Conservation (phyloP, 2,329 filamentous ascomycete species). For the Hypomyces rosellus region DNA sequence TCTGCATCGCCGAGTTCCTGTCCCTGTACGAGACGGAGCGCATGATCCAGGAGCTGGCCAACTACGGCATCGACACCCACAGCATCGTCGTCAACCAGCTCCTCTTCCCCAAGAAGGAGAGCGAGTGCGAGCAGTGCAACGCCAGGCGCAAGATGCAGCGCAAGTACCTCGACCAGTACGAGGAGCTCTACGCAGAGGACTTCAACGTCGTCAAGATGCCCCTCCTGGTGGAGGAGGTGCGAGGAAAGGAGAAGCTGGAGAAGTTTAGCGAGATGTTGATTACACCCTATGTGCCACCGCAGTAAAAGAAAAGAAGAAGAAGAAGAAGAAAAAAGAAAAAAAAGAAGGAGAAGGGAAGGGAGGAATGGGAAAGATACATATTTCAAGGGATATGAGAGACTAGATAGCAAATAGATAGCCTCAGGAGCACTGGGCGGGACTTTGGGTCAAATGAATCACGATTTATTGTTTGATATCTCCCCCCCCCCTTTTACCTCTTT, state of each 20-base stretch:
- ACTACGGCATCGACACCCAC: conserved; percentile 93
- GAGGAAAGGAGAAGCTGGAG: conserved; percentile 89
- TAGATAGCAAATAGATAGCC: too few relatives aligned
- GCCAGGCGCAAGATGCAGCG: conserved; percentile 96
- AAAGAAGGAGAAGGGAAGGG: too few relatives aligned
- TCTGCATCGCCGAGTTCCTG: conserved; percentile 96
- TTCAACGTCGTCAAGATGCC: conserved; percentile 99
- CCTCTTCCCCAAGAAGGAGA: conserved; percentile 80
- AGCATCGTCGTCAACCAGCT: conserved; percentile 98
- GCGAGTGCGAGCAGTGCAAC: conserved; percentile 90
- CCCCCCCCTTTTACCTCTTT: too few relatives aligned
- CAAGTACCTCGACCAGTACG: conserved; percentile 98
- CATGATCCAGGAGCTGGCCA: conserved; percentile 96
- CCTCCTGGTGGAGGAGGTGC: conserved; percentile 86
- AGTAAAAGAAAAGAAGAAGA: conserved; percentile 20
- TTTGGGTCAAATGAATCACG: too few relatives aligned
- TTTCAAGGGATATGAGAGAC: background rate
- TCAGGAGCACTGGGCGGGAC: too few relatives aligned
- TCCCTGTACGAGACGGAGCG: conserved; percentile 97
- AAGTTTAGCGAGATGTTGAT: conserved; percentile 84
- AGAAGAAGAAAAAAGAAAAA: background rate
- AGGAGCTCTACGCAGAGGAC: conserved; percentile 89
- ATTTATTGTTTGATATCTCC: too few relatives aligned
- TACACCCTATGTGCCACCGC: conserved; percentile 65
- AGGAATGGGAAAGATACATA: background rate